phyloP scores from a whole-genome alignment of 2,329 filamentous ascomycete genomes.

The Cladosporium sp. region DNA sequence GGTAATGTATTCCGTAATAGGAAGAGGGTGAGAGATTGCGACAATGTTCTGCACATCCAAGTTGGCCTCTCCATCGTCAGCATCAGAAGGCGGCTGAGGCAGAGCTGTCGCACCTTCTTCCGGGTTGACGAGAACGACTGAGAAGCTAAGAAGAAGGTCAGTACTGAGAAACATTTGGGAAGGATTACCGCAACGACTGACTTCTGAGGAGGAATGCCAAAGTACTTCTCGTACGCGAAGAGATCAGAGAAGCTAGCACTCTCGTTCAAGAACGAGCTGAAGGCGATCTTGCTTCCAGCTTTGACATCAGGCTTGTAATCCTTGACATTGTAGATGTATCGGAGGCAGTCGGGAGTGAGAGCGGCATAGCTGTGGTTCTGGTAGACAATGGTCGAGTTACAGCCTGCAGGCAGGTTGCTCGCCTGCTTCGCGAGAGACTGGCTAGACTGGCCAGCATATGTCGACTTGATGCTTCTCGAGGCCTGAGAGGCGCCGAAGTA shows the following conservation, averaged over 20 bases:
- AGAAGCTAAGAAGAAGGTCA: not conserved
- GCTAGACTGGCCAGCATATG: slow-evolving; percentile 15
- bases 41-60: slow-evolving; percentile 61
- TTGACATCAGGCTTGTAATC: slow-evolving; percentile 10
- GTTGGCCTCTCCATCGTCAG: slow-evolving; percentile 54
- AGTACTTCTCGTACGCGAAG: slow-evolving; percentile 36
- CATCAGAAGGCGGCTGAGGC: slow-evolving; percentile 40
- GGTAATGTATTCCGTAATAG: slow-evolving; percentile 57
- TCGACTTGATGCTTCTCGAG: slow-evolving; percentile 18
- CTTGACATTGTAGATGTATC: slow-evolving; percentile 50
- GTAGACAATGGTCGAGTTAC: slow-evolving; percentile 18
- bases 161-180: not conserved
- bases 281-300: slow-evolving; percentile 10
- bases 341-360: slow-evolving; percentile 51
- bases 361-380: slow-evolving; percentile 42
- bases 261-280: slow-evolving; percentile 51
- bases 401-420: not conserved
- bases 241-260: slow-evolving; percentile 47
- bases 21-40: slow-evolving; percentile 50
- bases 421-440: not conserved
- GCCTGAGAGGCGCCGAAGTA: slow-evolving; percentile 47
- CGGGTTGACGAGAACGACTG: not conserved
- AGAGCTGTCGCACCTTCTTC: slow-evolving; percentile 20
- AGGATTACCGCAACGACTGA: slow-evolving; percentile 23
- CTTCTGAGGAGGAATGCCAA: slow-evolving; percentile 42